phyloP scores from a whole-genome alignment of 2,329 filamentous ascomycete species.

The Trichophyton simii region DNA sequence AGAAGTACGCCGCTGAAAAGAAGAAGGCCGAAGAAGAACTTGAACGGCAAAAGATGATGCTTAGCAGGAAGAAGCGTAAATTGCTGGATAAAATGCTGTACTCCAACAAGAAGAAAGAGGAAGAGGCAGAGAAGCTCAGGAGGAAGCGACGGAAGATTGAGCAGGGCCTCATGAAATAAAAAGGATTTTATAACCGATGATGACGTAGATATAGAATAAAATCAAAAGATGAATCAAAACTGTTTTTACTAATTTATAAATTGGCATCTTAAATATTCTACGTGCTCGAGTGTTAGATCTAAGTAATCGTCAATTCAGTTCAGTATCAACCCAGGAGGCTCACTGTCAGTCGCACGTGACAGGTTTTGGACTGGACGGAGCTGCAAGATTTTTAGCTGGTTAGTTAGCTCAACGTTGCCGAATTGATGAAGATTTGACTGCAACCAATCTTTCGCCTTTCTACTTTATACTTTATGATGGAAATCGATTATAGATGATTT shows the following conservation, averaged over 20 bases:
- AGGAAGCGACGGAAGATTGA: constrained; percentile 86
- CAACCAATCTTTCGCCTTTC: neutral
- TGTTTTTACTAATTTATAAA: neutral
- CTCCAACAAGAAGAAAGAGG: constrained; percentile 84
- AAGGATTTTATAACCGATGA: constrained; percentile 10
- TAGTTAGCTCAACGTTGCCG: too few relatives aligned
- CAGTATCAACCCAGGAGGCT: too few relatives aligned
- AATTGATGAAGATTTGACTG: neutral
- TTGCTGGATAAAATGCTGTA: constrained; percentile 95
- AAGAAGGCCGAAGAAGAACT: constrained; percentile 68
- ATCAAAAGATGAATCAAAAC: neutral
- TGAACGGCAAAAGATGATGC: constrained; percentile 93
- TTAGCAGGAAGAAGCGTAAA: constrained; percentile 95
- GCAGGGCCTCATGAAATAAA: constrained; percentile 30
- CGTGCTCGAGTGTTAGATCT: too few relatives aligned
- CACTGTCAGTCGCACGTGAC: neutral
- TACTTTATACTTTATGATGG: neutral
- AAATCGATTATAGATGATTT: neutral
- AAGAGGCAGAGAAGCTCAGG: constrained; percentile 74
- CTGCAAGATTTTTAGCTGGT: too few relatives aligned
- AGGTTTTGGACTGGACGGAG: too few relatives aligned
- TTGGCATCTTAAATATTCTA: too few relatives aligned
- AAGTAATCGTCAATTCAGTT: too few relatives aligned
- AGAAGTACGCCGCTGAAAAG: constrained; percentile 55
- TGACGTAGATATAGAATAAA: neutral